Conservation (phyloP, 805 yeast genomes). For the Nakazawaea pomicola region DNA sequence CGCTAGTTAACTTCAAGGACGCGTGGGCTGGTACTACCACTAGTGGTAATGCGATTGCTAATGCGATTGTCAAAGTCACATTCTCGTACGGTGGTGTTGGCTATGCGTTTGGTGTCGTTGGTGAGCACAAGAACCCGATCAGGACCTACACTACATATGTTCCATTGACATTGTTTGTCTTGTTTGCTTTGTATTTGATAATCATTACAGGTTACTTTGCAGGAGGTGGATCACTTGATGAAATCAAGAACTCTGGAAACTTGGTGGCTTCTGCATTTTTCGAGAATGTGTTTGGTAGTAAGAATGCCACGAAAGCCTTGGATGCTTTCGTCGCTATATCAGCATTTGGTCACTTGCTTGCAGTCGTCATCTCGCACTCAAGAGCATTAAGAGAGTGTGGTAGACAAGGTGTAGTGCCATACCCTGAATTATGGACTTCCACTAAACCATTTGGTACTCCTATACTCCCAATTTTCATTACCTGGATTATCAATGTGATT, state of each 20-base stretch:
- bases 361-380: constrained; percentile 46
- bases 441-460: constrained; percentile 42
- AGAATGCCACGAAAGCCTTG: constrained; percentile 38
- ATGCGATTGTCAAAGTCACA: constrained; percentile 37
- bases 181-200: constrained; percentile 29
- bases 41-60: constrained; percentile 37
- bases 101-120: constrained; percentile 34
- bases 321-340: constrained; percentile 43
- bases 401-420: constrained; percentile 46
- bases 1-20: constrained; percentile 30
- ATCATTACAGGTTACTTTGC: constrained; percentile 31
- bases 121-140: constrained; percentile 28
- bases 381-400: constrained; percentile 46
- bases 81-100: constrained; percentile 37
- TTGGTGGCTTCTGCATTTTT: constrained; percentile 28
- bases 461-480: constrained; percentile 37
- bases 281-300: constrained; percentile 26
- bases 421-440: constrained; percentile 37
- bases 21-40: constrained; percentile 36
- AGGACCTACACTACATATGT: constrained; percentile 25
- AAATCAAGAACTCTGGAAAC: constrained; percentile 26
- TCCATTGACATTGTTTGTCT: constrained; percentile 27
- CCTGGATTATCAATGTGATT: constrained; percentile 40
- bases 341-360: constrained; percentile 43
- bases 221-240: constrained; percentile 20